Percentiles rank a stretch among this genome's conserved stretches.
Conservation (phyloP, 1,284 basidiomycete genomes). For the Porogramme epimiltina region DNA sequence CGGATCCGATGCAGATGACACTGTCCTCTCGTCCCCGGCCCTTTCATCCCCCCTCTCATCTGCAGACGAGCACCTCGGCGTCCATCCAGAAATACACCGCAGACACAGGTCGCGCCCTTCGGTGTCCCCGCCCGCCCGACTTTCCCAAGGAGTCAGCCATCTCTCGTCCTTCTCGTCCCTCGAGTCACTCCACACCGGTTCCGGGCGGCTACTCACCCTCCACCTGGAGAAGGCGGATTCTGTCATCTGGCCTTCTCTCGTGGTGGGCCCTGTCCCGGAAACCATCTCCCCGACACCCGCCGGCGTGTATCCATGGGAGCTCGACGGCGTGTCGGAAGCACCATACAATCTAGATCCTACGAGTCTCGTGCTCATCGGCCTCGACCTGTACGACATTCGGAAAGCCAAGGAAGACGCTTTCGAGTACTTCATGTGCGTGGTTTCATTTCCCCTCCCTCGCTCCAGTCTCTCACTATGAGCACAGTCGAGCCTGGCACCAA, state of each 20-base stretch:
- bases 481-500: conserved; percentile 78
- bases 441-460: conserved; percentile 1
- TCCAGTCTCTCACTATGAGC: conserved; percentile 2
- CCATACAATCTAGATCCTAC: conserved; percentile 83
- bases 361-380: conserved; percentile 66
- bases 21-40: conserved; percentile 50
- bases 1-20: conserved; percentile 58
- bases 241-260: conserved; percentile 76
- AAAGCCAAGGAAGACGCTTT: conserved; percentile 75
- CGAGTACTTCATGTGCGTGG: conserved; percentile 72
- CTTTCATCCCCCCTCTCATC: conserved; percentile 62
- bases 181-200: conserved; percentile 63
- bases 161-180: conserved; percentile 73
- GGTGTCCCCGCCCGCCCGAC: conserved; percentile 54
- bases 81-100: conserved; percentile 11
- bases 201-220: conserved; percentile 68
- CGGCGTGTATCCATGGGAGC: conserved; percentile 50
- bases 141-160: conserved; percentile 48
- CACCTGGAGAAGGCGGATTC: conserved; percentile 79
- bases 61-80: conserved; percentile 43
- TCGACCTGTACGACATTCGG: conserved; percentile 72
- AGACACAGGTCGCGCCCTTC: conserved; percentile 20
- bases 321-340: conserved; percentile 53
- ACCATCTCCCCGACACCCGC: conserved; percentile 46
- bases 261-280: conserved; percentile 71